Percentiles rank a stretch among this genome's conserved stretches.
phyloP scores from a whole-genome alignment of 1,284 basidiomycete species.

The Apiotrichum brassicae region DNA sequence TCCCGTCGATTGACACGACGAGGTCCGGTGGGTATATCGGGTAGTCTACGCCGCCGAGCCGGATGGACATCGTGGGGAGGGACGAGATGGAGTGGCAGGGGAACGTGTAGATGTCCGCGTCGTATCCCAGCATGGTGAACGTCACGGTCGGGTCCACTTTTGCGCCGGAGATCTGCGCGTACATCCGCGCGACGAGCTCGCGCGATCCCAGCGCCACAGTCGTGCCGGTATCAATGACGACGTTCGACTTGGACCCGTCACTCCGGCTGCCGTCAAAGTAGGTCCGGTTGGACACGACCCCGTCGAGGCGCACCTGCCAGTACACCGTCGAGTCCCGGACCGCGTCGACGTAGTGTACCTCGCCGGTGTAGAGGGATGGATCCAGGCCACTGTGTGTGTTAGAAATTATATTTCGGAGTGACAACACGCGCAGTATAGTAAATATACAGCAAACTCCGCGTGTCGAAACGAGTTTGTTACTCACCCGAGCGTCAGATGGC shows the following conservation, averaged over 20 bases:
- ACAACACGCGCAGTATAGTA: not conserved
- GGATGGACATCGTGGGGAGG: not conserved
- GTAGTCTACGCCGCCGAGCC: slow-evolving; percentile 5
- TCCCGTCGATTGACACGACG: not conserved
- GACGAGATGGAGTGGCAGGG: slow-evolving; percentile 13
- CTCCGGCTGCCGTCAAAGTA: not conserved
- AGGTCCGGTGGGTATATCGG: slow-evolving; percentile 5
- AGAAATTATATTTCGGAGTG: not conserved
- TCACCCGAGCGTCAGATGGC: slow-evolving; percentile 58
- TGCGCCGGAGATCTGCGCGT: slow-evolving; percentile 19
- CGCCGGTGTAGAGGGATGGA: slow-evolving; percentile 60
- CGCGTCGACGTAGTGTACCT: slow-evolving; percentile 59
- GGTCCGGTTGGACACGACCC: slow-evolving; percentile 5
- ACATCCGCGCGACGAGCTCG: slow-evolving; percentile 15
- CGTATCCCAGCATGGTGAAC: slow-evolving; percentile 6
- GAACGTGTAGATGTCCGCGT: slow-evolving; percentile 12
- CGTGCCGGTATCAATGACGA: slow-evolving; percentile 25
- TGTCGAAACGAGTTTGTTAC: not conserved
- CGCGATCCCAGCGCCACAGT: slow-evolving; percentile 23
- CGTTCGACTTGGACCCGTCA: not conserved
- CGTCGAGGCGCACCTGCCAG: slow-evolving; percentile 4
- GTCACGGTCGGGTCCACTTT: not conserved
- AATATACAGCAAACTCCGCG: not conserved
- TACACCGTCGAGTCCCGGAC: not conserved
- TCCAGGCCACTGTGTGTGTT: slow-evolving; percentile 45